Evolutionary conservation across 2,329 filamentous ascomycete genomes (phyloP).

Genomic region (Aspergillus sp.): DNA sequence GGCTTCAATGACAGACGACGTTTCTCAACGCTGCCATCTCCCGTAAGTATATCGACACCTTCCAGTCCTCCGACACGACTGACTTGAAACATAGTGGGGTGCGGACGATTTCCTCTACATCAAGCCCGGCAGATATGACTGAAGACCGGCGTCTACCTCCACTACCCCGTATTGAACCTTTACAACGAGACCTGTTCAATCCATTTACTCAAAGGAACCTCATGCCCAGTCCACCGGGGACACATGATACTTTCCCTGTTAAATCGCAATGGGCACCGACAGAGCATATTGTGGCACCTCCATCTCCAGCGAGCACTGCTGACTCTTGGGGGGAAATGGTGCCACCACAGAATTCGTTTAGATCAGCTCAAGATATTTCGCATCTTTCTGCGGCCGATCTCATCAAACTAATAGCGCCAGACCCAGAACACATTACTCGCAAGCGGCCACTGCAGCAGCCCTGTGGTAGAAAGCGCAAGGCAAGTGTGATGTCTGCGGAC

Average conservation of each 20-base stretch:
- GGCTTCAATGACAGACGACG: constrained; percentile 28
- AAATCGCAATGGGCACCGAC: constrained; percentile 31
- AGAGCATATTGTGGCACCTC: constrained; percentile 34
- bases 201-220: constrained; percentile 32
- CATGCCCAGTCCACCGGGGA: constrained; percentile 32
- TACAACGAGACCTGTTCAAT: constrained; percentile 41
- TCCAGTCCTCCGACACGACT: constrained; percentile 7
- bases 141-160: constrained; percentile 40
- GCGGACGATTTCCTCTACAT: constrained; percentile 22
- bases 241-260: constrained; percentile 36
- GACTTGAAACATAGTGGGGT: constrained; percentile 20
- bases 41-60: constrained; percentile 29
- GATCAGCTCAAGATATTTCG: constrained; percentile 28
- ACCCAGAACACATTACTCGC: constrained; percentile 38
- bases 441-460: constrained; percentile 41
- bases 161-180: constrained; percentile 37
- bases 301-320: constrained; percentile 39
- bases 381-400: constrained; percentile 35
- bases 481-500: constrained; percentile 31
- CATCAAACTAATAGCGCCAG: constrained; percentile 35
- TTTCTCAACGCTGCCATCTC: constrained; percentile 34
- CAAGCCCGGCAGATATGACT: constrained; percentile 27
- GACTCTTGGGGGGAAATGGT: constrained; percentile 39
- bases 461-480: constrained; percentile 42
- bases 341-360: constrained; percentile 29